Conservation (phyloP, 192 early-diverging fungal genomes). For the Coemansia sp. region DNA sequence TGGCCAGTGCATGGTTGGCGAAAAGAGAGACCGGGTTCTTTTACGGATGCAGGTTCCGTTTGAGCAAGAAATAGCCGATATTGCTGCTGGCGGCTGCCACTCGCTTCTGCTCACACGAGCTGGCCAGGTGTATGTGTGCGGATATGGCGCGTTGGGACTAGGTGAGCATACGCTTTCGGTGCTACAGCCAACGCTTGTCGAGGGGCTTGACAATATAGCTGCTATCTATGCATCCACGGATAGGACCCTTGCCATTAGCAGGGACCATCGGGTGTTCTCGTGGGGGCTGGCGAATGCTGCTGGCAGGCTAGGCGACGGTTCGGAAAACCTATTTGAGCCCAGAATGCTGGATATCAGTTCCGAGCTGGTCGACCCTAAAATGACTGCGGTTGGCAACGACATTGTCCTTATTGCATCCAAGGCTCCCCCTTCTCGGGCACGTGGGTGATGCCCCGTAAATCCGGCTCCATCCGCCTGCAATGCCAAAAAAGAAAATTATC, state of each 20-base stretch:
- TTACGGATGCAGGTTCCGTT: conserved; percentile 55
- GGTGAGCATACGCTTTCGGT: conserved; percentile 48
- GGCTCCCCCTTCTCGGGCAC: not conserved
- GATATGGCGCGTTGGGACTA: conserved; percentile 65
- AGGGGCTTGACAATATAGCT: conserved; percentile 32
- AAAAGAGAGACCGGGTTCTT: conserved; percentile 53
- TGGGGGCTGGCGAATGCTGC: conserved; percentile 43
- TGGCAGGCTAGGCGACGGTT: conserved; percentile 32
- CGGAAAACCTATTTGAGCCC: conserved; percentile 18
- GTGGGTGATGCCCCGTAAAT: not conserved
- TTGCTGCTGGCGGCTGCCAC: conserved; percentile 70
- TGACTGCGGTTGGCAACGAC: conserved; percentile 46
- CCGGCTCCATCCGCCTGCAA: not conserved
- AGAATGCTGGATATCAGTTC: conserved; percentile 11
- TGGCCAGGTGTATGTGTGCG: conserved; percentile 63
- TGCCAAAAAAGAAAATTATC: too few species aligned
- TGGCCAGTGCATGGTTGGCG: conserved; percentile 64
- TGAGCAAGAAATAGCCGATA: conserved; percentile 40
- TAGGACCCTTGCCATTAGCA: conserved; percentile 30
- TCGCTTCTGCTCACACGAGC: conserved; percentile 54
- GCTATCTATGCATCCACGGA: conserved; percentile 62
- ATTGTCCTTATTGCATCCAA: conserved; percentile 27
- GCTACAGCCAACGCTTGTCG: conserved; percentile 50
- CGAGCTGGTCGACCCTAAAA: conserved; percentile 2
- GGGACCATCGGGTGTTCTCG: conserved; percentile 18